Base-by-base conservation (phyloP, 805 yeast genomes). In the Ogataea methanolica region DNA sequence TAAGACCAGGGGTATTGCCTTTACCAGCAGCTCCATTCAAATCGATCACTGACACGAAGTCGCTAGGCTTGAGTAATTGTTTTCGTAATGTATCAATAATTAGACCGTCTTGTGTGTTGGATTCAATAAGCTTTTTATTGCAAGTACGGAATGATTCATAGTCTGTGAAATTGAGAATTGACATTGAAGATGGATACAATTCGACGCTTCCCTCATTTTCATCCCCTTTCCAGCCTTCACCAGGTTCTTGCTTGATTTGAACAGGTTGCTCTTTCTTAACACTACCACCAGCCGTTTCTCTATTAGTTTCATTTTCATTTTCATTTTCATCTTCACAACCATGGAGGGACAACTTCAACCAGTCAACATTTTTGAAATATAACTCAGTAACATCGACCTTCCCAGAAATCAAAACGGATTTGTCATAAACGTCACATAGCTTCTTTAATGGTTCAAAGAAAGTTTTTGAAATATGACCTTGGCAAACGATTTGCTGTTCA, bases 401-500 rank as follows among this genome's bases (percentile, higher is more conserved):
- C 6, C 77, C 71, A 29, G 65, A 61, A 16, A 75, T 63, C 12
- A 63, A 45, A 39, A 67, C 61, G 6, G 58, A 65, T 14, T 69
- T 67, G 15, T 71, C 62, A 57, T 75, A 81, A n/a, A 74, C 71
- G 6, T 73, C 76, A 44, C 82, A 63, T 11, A 82, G 59, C 12
- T 73, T 63, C 46, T 67, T 54, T 49, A 76, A 67, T 43, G 76
- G 61, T 43, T 72, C 69, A 43, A 61, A 33, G 52, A 56, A 56
- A 40, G 63, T 40, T 41, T 61, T 45, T 52, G 88, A 80, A 5
- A 86, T 65, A 43, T 70, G 74, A 0, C 88, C 92, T 45, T 75
- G 74, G 53, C 85, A 80, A 15, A 83, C 75, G 36, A 83, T 65
- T 49, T 72, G 75, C 50, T 82, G 85, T 56, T 86, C 91, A 5